Evolutionary conservation across 768 basidiomycete genomes (phyloP), one percentile per base, ranked within the genome.

Genomic region (Russula abietina): DNA sequence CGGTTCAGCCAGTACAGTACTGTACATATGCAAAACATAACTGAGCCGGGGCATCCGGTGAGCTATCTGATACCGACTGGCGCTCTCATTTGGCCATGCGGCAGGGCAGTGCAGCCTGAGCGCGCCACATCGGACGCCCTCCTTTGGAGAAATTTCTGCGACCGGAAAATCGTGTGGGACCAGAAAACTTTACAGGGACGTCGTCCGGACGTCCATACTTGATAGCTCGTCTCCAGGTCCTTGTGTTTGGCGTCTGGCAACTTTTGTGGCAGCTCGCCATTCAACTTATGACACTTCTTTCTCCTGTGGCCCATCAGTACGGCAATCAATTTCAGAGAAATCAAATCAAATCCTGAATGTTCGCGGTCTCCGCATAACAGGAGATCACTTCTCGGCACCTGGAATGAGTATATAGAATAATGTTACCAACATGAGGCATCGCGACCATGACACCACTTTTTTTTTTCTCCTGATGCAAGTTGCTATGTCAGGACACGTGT

Each of bases 391-490:
- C 26, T 17, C 1, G 39, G 24, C 10, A n/a, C 24, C 39, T 52
- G 36, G 28, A 16, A 48, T 57, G 14, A 32, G 33, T 28, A 30
- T 30, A 30, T 30, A 48, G 30, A 28, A 36, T 45, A 62, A 46
- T 28, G 32, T 17, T 39, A 26, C 57, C 22, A 30, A 26, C 36
- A 30, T n/a, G 2, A 43, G 0, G 22, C 45, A 17, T 24, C 16
- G 58, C 38, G 61, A 30, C 49, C 52, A 60, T 60, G 53, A 30
- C 62, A 46, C 41, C 62, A 43, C 48, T 22, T 50, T 45, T 55
- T 41, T 51, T 36, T 45, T 55, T 41, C 36, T 28, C 55, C 43
- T 60, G 57, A 60, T 59, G 46, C 58, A 60, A 54, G 54, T 60
- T 50, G 58, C 59, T 50, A 60, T 55, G 54, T 49, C 53, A 59